Conservation (phyloP, 192 early-diverging fungal genomes). For the Coemansia brasiliensis region DNA sequence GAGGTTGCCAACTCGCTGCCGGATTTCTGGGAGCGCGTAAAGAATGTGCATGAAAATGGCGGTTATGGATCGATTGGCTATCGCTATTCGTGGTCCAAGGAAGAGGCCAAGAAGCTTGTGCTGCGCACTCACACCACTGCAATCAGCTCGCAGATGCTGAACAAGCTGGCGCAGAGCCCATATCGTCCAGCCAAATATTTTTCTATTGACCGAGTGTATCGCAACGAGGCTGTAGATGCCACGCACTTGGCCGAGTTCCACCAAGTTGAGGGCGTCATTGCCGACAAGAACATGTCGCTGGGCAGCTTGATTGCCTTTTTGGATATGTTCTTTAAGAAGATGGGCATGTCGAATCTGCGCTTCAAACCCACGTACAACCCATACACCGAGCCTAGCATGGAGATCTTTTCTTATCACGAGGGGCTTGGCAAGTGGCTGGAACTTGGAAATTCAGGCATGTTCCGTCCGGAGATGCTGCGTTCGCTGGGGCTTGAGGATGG, state of each 20-base stretch:
- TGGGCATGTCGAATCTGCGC: slow-evolving; percentile 88
- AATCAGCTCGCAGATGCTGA: slow-evolving; percentile 87
- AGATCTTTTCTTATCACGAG: slow-evolving; percentile 97
- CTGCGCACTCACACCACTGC: slow-evolving; percentile 98
- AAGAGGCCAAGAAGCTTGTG: slow-evolving; percentile 90
- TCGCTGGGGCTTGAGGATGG: slow-evolving; percentile 93
- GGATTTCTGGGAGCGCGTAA: slow-evolving; percentile 90
- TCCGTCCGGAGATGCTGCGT: slow-evolving; percentile 98
- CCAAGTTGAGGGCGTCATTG: slow-evolving; percentile 98
- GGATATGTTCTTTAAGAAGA: slow-evolving; percentile 96
- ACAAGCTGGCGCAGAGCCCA: slow-evolving; percentile 84
- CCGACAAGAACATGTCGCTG: slow-evolving; percentile 89
- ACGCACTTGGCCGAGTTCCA: slow-evolving; percentile 99
- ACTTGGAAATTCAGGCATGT: slow-evolving; percentile 99
- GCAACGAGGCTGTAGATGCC: slow-evolving; percentile 96
- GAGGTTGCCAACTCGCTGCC: slow-evolving; percentile 69
- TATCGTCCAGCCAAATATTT: slow-evolving; percentile 98
- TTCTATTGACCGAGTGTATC: slow-evolving; percentile 98
- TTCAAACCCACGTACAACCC: slow-evolving; percentile 99
- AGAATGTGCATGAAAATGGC: slow-evolving; percentile 87
- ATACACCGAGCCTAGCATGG: slow-evolving; percentile 99
- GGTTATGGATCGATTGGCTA: slow-evolving; percentile 96
- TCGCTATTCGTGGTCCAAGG: slow-evolving; percentile 87
- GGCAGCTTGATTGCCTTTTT: slow-evolving; percentile 96
- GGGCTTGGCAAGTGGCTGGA: slow-evolving; percentile 89